Evolutionary conservation across 306 rosid species (phyloP), one percentile per base, ranked within the genome.

Genomic region (Quercus aquifolioides): DNA sequence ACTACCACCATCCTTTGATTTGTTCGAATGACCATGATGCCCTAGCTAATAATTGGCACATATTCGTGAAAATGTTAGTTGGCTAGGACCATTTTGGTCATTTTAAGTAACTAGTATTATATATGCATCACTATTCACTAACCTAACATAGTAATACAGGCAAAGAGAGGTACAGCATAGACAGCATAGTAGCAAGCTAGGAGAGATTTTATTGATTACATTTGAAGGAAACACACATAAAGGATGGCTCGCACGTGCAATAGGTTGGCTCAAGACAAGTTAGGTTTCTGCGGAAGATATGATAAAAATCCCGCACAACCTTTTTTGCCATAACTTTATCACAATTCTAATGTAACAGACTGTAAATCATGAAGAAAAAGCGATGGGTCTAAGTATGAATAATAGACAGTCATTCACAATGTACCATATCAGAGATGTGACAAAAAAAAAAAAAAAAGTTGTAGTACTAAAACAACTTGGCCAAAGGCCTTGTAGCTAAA

Each of bases 241-340:
- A 62, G 77, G 85, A 80, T 79, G 70, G 65, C 28, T 82, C 84
- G 86, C 91, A 84, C 81, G 91, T 82, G 88, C 74, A 70, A 86
- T 60, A 69, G 84, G 87, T 81, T 80, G 90, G 80, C 79, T 82
- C 74, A 78, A 75, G 77, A 80, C 85, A 69, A 68, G 81, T 86
- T 78, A 86, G 87, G 89, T 70, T 85, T 76, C 81, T 79, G 80
- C 2, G 73, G 78, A 69, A 79, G 83, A 72, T 49, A 49, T 41
- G 11, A 8, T 41, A 41, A 41, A 41, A 41, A 41, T 41, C 1
- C 11, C 3, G 3, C 46, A 38, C 11, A 38, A 38, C 3, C 1
- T 38, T 38, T 38, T 7, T 38, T 41, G 12, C 1, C 11, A 41
- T 41, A 41, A 41, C 3, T 41, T 41, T 41, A 2, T 1, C 46